Base-by-base conservation (phyloP, 306 rosid species). In the Cicer judaicum region DNA sequence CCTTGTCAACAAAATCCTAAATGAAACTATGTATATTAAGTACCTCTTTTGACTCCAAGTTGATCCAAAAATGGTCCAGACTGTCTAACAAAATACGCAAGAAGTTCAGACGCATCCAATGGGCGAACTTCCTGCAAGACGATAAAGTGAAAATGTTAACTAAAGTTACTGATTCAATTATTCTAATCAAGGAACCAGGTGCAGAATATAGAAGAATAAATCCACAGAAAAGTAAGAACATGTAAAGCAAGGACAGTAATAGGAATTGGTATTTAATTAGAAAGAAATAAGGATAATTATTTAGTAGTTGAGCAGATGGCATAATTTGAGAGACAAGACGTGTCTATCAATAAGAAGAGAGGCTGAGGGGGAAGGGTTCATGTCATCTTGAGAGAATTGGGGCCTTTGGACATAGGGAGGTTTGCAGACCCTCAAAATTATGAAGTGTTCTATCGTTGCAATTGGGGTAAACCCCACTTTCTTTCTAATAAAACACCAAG, bases 31-130 rank as follows among this genome's bases (percentile, higher is more conserved):
- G 39, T 61, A 72, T 19, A 72, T 40, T 53, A 42, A 48, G 61
- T 76, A 89, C 98, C 97, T 88, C 72, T 88, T 68, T 71, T 83
- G 67, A 93, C 79, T 74, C 98, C 98, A 83, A 93, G 85, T 77
- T 93, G 98, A 86, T 93, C 98, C 83, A 91, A 78, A 64, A 93
- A 86, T 24, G 97, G 92, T 60, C 74, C 96, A 9, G 98, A 91
- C 74, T 91, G 96, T 80, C 90, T 87, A 56, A 93, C 90, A 85
- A 89, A 87, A 75, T 82, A 87, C 12, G 97, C 98, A 82, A 93
- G 78, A 82, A 93, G 98, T 86, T 93, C 98, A 6, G 96, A 82
- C 43, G 84, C 91, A 67, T 88, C 98, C 81, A 93, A 82, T 34
- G 98, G 98, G 39, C 82, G 95, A 68, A 93, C 93, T 73, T 83